phyloP scores from a whole-genome alignment of 2,329 filamentous ascomycete genomes.

The Exophiala mesophila region DNA sequence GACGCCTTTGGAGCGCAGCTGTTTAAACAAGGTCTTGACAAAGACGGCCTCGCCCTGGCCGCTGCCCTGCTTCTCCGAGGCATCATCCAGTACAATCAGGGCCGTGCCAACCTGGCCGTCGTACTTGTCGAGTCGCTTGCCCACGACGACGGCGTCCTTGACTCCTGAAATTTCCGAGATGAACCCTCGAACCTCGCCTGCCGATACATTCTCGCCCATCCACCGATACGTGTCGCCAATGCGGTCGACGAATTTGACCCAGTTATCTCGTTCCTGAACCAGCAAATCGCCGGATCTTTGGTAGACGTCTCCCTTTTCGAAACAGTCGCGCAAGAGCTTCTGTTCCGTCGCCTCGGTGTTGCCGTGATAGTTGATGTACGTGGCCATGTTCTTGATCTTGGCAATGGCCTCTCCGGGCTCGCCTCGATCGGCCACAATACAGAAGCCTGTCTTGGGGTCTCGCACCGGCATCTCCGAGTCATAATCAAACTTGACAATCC shows the following conservation, averaged over 20 bases:
- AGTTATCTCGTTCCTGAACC: slow-evolving; percentile 64
- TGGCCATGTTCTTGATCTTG: slow-evolving; percentile 53
- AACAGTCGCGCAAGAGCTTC: slow-evolving; percentile 70
- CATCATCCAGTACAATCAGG: slow-evolving; percentile 39
- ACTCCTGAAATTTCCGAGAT: slow-evolving; percentile 62
- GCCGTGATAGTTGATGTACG: slow-evolving; percentile 77
- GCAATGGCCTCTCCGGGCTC: slow-evolving; percentile 74
- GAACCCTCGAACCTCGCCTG: slow-evolving; percentile 70
- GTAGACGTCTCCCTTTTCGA: slow-evolving; percentile 70
- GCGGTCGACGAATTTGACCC: slow-evolving; percentile 71
- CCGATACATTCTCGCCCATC: slow-evolving; percentile 77
- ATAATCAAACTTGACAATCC: slow-evolving; percentile 62
- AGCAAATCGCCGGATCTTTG: slow-evolving; percentile 79
- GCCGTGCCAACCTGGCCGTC: slow-evolving; percentile 47
- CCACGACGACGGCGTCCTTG: slow-evolving; percentile 79
- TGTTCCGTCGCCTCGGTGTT: slow-evolving; percentile 64
- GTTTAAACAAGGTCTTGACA: slow-evolving; percentile 35
- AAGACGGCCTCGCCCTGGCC: slow-evolving; percentile 30
- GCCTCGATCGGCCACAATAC: slow-evolving; percentile 56
- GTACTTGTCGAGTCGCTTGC: slow-evolving; percentile 45
- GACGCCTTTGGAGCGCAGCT: slow-evolving; percentile 41
- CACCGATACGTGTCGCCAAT: slow-evolving; percentile 52
- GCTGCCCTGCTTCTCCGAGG: slow-evolving; percentile 20
- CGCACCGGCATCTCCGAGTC: slow-evolving; percentile 63
- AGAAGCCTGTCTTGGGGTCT: slow-evolving; percentile 64